Percentiles rank a stretch among this genome's conserved stretches.
These are phyloP conservation scores for Leishmania guyanensis DNA, from an alignment of 208 protist species.

Conservation along the genomic window DNA sequence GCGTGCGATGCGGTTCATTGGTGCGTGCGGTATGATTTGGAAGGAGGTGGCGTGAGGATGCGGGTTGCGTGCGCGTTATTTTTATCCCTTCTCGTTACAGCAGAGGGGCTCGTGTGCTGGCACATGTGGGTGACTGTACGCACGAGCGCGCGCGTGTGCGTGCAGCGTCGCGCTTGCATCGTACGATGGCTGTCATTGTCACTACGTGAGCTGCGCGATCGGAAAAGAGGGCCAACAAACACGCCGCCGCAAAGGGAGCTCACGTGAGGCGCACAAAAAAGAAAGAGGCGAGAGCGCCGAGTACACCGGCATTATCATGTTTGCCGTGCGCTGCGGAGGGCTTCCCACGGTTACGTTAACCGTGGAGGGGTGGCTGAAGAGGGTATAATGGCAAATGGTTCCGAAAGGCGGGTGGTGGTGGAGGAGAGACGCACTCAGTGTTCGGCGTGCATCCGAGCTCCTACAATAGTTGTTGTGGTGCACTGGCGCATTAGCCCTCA, in stretches of 20 bases:
- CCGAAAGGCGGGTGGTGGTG: not conserved
- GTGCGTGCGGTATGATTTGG: constrained; percentile 75
- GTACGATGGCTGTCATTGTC: not conserved
- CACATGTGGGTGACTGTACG: not conserved
- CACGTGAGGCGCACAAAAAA: no score
- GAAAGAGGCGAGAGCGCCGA: not conserved
- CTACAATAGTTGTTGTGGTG: not conserved
- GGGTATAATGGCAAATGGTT: not conserved
- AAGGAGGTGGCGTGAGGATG: no score
- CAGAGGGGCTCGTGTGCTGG: not conserved
- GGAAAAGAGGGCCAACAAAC: not conserved
- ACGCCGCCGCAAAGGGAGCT: not conserved
- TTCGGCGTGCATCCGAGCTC: not conserved
- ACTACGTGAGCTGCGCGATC: not conserved
- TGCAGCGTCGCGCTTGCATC: not conserved
- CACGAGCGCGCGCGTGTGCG: not conserved
- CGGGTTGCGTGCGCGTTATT: no score
- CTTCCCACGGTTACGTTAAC: not conserved
- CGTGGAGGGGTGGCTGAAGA: not conserved
- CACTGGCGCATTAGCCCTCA: not conserved
- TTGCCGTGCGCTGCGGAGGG: not conserved
- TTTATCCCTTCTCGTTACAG: no score
- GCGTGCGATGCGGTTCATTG: constrained; percentile 50
- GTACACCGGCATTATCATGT: not conserved
- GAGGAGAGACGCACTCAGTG: not conserved